Evolutionary conservation across 768 basidiomycete species (phyloP).

Genomic region (Collybia sordida): DNA sequence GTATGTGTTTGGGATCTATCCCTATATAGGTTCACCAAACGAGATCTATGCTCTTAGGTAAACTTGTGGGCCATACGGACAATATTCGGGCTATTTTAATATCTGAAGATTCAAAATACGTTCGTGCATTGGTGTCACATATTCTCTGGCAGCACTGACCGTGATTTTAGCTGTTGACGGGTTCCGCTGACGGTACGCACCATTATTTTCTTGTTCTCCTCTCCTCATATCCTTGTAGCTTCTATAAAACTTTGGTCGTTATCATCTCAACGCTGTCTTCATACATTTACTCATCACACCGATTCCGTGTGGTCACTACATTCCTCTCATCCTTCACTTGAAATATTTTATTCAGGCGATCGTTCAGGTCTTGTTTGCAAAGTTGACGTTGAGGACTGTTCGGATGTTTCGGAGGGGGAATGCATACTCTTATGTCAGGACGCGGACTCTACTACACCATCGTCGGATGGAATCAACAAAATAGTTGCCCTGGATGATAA

Average conservation of each 20-base stretch:
- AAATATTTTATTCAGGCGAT: conserved; percentile 94
- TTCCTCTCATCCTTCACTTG: conserved; percentile 83
- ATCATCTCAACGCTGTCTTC: conserved; percentile 81
- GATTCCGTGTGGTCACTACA: conserved; percentile 94
- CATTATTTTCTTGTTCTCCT: conserved; percentile 12
- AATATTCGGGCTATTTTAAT: conserved; percentile 90
- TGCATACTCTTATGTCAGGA: conserved; percentile 83
- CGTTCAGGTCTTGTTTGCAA: conserved; percentile 86
- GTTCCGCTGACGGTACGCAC: conserved; percentile 67
- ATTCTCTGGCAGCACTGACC: conserved; percentile 8
- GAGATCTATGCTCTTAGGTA: conserved; percentile 39
- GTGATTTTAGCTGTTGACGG: conserved; percentile 65
- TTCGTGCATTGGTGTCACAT: conserved; percentile 37
- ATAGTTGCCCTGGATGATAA: conserved; percentile 82
- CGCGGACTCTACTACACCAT: conserved; percentile 34
- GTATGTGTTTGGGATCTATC: conserved; percentile 15
- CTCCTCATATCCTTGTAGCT: conserved; percentile 34
- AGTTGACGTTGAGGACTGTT: conserved; percentile 84
- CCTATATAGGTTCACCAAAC: not conserved
- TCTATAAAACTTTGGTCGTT: conserved; percentile 97
- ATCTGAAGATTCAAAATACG: conserved; percentile 89
- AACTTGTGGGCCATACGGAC: conserved; percentile 95
- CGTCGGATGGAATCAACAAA: conserved; percentile 66
- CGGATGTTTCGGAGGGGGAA: conserved; percentile 84
- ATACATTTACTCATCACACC: conserved; percentile 95